Evolutionary conservation across 2,329 filamentous ascomycete genomes (phyloP), one percentile per base, ranked within the genome.

Genomic region (Parastagonospora nodorum): DNA sequence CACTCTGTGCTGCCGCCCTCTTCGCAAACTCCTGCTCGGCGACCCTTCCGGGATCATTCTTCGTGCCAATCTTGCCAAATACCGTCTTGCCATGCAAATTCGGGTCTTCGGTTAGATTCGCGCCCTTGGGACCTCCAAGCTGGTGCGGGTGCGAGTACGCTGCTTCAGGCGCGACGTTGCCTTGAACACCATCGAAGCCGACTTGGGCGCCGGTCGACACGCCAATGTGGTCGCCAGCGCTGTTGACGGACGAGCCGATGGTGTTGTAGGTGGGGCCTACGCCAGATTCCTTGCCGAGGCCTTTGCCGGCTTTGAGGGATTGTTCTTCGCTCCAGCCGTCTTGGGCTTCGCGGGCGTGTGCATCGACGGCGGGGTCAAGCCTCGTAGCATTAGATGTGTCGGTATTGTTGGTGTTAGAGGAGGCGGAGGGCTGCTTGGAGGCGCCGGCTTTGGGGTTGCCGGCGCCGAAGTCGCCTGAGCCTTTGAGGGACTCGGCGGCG

Each of bases 401-500:
- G 51, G 77, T 82, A 58, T 75, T 86, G 69, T 80, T 82, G 44
- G 82, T 76, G 15, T 80, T 86, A 30, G 79, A 83, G 40, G 79
- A 78, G n/a, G 63, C 60, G 36, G 82, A 81, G 8, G 76, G 74
- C 42, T 85, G 81, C 11, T 74, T 69, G 29, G 77, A 75, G 5
- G 78, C 77, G 35, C 79, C 77, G 14, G 80, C 78, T 54, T 81
- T 77, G 19, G 79, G 77, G 74, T 90, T 89, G 49, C 80, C 72
- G 27, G 80, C 71, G 35, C 81, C 76, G 63, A 89, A 90, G 10
- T 72, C 76, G 57, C 88, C 89, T 50, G 80, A 80, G 16, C 77
- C 60, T 40, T 78, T 75, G 51, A 84, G 74, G 0, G 89, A 94
- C 65, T 93, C 87, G 51, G 85, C 87, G 9, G 90, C 90, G 5